Evolutionary conservation across 2,329 filamentous ascomycete species (phyloP), one percentile per base, ranked within the genome.

Genomic region (Madurella mycetomatis): DNA sequence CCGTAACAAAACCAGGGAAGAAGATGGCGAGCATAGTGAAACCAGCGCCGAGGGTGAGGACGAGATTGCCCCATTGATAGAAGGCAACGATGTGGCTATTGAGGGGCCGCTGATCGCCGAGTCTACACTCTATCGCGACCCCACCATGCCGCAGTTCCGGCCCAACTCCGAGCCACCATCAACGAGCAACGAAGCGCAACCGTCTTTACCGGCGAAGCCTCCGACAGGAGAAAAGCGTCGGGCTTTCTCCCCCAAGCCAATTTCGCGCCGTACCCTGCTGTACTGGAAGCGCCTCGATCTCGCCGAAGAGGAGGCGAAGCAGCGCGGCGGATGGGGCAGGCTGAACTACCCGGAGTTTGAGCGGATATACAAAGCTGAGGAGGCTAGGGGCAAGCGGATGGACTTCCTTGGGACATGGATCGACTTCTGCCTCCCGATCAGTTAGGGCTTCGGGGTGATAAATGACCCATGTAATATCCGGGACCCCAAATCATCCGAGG

Each of bases 321-420:
- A 79, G 54, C 79, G 90, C 25, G 90, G 88, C n/a, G 92, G 91
- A 1, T 88, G 85, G 72, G 92, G 90, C 1, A 83, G 85, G 65
- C 74, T 97, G 46, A 88, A 73, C 65, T 92, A 86, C 60, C 78
- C 81, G 1, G 94, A 97, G 70, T 95, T 97, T 70, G 85, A 89
- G 64, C 74, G 75, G 40, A 85, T 86, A 47, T 90, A 94, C 73
- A 82, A 84, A 62, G 77, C 77, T n/a, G 79, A 84, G 59, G 81
- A 85, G 60, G 82, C 83, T 19, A 73, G 75, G 30, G 80, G 78
- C 13, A 83, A 84, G 66, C 74, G 86, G 50, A 77, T 92, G 57
- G 88, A 89, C 62, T 92, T 96, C 70, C 77, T 96, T 45, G 89
- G 89, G 56, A 89, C 84, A 64, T 97, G 92, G 92, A 89, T 96